A percentile compares a stretch with the other conserved stretches of the same genome.
Conservation (phyloP, 139 green algal species). For the Raphidocelis subcapitata region DNA sequence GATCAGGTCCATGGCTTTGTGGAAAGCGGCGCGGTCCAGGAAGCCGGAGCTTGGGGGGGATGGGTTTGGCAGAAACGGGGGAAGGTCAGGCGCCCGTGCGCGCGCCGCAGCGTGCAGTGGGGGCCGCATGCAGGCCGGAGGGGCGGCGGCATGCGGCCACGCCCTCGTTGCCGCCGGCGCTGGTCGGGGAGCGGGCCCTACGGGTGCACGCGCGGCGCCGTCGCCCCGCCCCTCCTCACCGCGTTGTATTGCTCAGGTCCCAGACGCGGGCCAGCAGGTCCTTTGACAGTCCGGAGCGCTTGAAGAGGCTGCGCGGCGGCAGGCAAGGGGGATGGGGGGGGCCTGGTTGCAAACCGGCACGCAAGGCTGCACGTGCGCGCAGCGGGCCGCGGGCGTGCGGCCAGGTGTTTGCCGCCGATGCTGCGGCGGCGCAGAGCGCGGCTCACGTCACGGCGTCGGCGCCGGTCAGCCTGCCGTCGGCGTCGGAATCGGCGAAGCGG, state of each 20-base stretch:
- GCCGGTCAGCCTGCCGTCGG: constrained; percentile 53
- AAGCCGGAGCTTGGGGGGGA: constrained; percentile 66
- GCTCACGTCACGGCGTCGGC: constrained; percentile 30
- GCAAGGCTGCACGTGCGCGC: not conserved
- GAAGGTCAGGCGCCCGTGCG: not conserved
- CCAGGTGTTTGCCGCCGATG: not conserved
- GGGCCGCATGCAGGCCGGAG: too few relatives aligned
- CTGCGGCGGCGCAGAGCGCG: not conserved
- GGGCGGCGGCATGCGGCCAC: too few relatives aligned
- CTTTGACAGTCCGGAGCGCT: constrained; percentile 68
- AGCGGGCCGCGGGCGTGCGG: not conserved
- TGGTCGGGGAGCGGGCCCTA: not conserved
- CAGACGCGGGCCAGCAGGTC: constrained; percentile 67
- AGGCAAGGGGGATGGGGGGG: too few relatives aligned
- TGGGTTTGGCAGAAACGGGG: too few relatives aligned
- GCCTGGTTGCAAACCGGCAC: not conserved
- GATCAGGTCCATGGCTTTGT: constrained; percentile 78
- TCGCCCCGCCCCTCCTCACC: not conserved
- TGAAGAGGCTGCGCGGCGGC: constrained; percentile 66
- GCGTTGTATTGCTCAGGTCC: constrained; percentile 50
- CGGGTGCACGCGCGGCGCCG: not conserved
- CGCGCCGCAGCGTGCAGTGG: not conserved
- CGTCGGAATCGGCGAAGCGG: constrained; percentile 44
- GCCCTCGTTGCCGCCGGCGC: not conserved
- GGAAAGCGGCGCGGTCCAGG: constrained; percentile 78